A percentile compares a stretch with the other conserved stretches of the same genome.
These are phyloP conservation scores for Fimicolochytrium jonesii DNA, from an alignment of 192 early-diverging fungal species.

Conservation along the genomic window DNA sequence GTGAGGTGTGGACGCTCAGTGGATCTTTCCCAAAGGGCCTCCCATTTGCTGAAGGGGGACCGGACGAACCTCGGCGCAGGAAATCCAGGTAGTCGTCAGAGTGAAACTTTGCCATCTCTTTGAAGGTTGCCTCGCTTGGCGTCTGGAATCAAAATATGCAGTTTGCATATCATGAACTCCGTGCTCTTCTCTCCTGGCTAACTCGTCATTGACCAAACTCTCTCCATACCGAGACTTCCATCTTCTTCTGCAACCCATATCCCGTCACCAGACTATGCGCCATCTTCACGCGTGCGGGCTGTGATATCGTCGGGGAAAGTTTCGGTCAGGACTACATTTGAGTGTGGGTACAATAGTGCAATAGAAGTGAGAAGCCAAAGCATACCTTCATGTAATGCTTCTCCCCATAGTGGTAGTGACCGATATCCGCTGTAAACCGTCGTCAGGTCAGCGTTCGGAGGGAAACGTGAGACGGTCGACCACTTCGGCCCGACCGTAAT, in stretches of 20 bases:
- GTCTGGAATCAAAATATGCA: neutral
- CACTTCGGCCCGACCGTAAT: too few species aligned
- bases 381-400: slow-evolving; percentile 56
- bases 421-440: slow-evolving; percentile 42
- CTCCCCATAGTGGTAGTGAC: slow-evolving; percentile 51
- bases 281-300: slow-evolving; percentile 90
- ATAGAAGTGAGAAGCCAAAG: neutral
- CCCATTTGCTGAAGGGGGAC: too few species aligned
- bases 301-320: too few species aligned
- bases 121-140: slow-evolving; percentile 82
- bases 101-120: slow-evolving; percentile 93
- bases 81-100: slow-evolving; percentile 94
- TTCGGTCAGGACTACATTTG: neutral
- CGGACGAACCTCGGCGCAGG: slow-evolving; percentile 71
- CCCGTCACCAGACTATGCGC: slow-evolving; percentile 90
- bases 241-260: slow-evolving; percentile 86
- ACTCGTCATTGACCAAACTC: too few species aligned
- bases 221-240: slow-evolving; percentile 63
- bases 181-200: too few species aligned
- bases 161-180: too few species aligned
- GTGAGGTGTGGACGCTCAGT: slow-evolving; percentile 10
- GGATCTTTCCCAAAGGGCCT: too few species aligned
- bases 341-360: neutral
- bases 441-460: too few species aligned
- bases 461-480: too few species aligned